Evolutionary conservation across 306 rosid genomes (phyloP), one percentile per base, ranked within the genome.

Genomic region (Vigna nakashimae): DNA sequence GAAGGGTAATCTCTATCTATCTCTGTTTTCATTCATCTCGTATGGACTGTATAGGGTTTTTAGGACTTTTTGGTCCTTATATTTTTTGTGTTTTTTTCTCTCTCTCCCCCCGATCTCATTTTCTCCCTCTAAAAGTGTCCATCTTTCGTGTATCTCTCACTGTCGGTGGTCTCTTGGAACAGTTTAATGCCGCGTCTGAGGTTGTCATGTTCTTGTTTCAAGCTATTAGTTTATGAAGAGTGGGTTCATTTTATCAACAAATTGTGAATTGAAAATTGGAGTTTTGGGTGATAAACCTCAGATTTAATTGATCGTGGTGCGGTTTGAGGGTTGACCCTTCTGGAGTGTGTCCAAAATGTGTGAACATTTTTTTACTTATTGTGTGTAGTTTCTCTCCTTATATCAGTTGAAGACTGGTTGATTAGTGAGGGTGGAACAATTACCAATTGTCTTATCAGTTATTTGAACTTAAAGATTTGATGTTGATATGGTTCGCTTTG

Each of bases 1-100:
- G 85, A 68, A 80, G 96, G 92, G 99, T 95, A 80, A n/a, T 0
- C 76, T 73, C 40, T 20, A 5, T 58, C 42, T 68, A 63, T 38
- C 56, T 28, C 11, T 4, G 48, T 17, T 70, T 72, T 82, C 18
- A 46, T 64, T 3, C 15, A 50, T 72, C 45, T 65, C 40, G 3
- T 48, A 65, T 14, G 24, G 52, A 28, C 30, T 67, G 3, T 7
- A 14, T 69, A 40, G 77, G 86, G 88, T 57, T 82, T 80, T 67
- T 65, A 2, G 14, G 4, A 66, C 22, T 4, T 48, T 74, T 72
- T 79, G 11, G 1, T 43, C 9, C 7, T 14, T 18, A 2, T 11
- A 70, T 42, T 24, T 60, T 38, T 75, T 43, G 18, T 45, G 14
- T 45, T 2, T 0, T 12, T 30, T 51, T 45, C 3, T 26, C 18